These are phyloP conservation scores for Smallanthus sonchifolius DNA, from an alignment of 129 eudicot genomes.

Conservation along the genomic window DNA sequence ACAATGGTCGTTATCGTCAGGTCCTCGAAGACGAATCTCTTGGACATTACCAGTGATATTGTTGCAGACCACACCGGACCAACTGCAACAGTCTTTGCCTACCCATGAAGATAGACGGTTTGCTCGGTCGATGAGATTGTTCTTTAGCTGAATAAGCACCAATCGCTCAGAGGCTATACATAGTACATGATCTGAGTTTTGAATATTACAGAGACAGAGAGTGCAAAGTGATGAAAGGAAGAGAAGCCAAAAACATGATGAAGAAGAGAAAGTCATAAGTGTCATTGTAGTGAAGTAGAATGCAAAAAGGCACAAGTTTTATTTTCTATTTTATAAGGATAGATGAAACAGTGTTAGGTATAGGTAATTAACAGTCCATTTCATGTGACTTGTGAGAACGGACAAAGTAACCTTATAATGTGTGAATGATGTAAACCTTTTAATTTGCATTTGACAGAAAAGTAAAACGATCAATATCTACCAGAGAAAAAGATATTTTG, in stretches of 20 bases:
- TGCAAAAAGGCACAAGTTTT: background rate
- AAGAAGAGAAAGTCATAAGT: background rate
- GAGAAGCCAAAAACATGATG: background rate
- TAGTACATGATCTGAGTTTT: background rate
- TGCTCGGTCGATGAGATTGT: slow-evolving; percentile 31
- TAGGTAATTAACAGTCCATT: background rate
- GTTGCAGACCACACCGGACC: slow-evolving; percentile 26
- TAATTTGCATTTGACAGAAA: background rate
- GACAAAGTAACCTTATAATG: background rate
- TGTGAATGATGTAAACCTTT: background rate
- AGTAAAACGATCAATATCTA: background rate
- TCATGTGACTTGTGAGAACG: background rate
- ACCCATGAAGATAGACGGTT: slow-evolving; percentile 41
- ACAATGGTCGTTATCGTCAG: background rate
- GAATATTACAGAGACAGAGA: background rate
- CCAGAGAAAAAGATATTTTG: background rate
- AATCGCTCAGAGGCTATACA: background rate
- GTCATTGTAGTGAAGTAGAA: background rate
- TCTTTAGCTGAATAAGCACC: slow-evolving; percentile 32
- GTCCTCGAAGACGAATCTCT: slow-evolving; percentile 30
- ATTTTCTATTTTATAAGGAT: background rate
- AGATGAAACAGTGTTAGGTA: background rate
- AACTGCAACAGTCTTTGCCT: slow-evolving; percentile 8
- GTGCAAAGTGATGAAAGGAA: slow-evolving; percentile 13
- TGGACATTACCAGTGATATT: slow-evolving; percentile 27